These are phyloP conservation scores for Populus tremula DNA, from an alignment of 345 rosid species.

Conservation along the genomic window DNA sequence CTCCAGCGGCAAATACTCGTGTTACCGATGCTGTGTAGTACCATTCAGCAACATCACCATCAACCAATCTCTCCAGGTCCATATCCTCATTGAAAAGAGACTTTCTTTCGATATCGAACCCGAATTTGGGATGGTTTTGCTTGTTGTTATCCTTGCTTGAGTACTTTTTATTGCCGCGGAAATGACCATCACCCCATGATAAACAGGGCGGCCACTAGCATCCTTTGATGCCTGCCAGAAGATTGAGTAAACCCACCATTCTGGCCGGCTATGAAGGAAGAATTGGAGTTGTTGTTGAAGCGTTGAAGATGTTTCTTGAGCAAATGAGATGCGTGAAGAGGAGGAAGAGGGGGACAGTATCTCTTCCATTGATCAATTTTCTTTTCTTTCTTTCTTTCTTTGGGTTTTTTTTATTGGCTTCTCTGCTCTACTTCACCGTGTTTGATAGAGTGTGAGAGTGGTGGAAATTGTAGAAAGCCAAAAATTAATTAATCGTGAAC, in stretches of 20 bases:
- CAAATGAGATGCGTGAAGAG: slow-evolving; percentile 19
- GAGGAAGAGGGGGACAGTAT: slow-evolving; percentile 30
- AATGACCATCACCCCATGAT: slow-evolving; percentile 48
- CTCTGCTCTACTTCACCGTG: background rate
- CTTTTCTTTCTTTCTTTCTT: too few relatives aligned
- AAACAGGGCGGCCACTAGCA: slow-evolving; percentile 29
- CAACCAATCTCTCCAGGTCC: slow-evolving; percentile 28
- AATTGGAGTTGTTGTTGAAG: slow-evolving; percentile 50
- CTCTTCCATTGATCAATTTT: slow-evolving; percentile 20
- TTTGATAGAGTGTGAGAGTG: background rate
- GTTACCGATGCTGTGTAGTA: slow-evolving; percentile 40
- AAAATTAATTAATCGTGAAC: background rate
- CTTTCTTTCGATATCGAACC: slow-evolving; percentile 22
- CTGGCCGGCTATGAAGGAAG: slow-evolving; percentile 42
- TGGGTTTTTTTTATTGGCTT: background rate
- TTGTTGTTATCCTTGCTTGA: slow-evolving; percentile 6
- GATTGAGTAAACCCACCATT: slow-evolving; percentile 60
- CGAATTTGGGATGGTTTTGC: slow-evolving; percentile 7
- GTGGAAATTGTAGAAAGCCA: background rate
- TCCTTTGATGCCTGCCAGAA: slow-evolving; percentile 53
- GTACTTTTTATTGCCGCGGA: slow-evolving; percentile 28
- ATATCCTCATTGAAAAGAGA: slow-evolving; percentile 24
- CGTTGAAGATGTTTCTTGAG: slow-evolving; percentile 26
- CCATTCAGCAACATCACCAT: slow-evolving; percentile 38
- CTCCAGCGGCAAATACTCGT: slow-evolving; percentile 31